Conservation (phyloP, 2,329 filamentous ascomycete species). For the Metarhizium humberi region DNA sequence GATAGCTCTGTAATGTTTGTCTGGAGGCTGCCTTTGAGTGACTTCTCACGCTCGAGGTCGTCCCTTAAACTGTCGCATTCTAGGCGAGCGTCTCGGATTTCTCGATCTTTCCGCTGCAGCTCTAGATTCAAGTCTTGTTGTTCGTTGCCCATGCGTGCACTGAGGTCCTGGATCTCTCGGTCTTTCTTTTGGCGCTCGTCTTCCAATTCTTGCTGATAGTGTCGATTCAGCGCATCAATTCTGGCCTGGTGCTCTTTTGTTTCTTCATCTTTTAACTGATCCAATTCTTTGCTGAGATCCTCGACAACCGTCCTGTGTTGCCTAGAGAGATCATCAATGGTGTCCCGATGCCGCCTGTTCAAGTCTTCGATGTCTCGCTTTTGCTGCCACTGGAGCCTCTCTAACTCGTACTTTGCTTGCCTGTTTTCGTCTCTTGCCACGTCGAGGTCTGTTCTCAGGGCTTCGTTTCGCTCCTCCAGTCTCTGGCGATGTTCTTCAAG, state of each 20-base stretch:
- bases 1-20: slow-evolving; percentile 48
- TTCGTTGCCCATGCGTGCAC: slow-evolving; percentile 40
- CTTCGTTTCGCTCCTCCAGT: slow-evolving; percentile 35
- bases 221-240: slow-evolving; percentile 53
- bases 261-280: slow-evolving; percentile 30
- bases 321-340: slow-evolving; percentile 24
- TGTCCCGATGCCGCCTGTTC: slow-evolving; percentile 28
- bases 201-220: slow-evolving; percentile 55
- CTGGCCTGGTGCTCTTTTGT: slow-evolving; percentile 58
- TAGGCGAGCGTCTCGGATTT: slow-evolving; percentile 39
- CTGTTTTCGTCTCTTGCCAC: slow-evolving; percentile 25
- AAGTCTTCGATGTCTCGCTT: slow-evolving; percentile 43
- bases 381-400: slow-evolving; percentile 27
- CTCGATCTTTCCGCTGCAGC: slow-evolving; percentile 43
- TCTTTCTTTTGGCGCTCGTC: slow-evolving; percentile 50
- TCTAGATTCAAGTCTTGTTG: slow-evolving; percentile 40
- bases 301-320: slow-evolving; percentile 24
- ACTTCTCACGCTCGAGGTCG: slow-evolving; percentile 54
- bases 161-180: slow-evolving; percentile 58
- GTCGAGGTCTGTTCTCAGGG: slow-evolving; percentile 56
- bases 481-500: slow-evolving; percentile 39
- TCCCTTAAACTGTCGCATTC: slow-evolving; percentile 34
- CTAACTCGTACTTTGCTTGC: slow-evolving; percentile 24
- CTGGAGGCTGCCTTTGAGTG: slow-evolving; percentile 44
- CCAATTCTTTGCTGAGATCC: slow-evolving; percentile 35